Conservation (phyloP, 2,329 filamentous ascomycete species). For the Colletotrichum zoysiae region DNA sequence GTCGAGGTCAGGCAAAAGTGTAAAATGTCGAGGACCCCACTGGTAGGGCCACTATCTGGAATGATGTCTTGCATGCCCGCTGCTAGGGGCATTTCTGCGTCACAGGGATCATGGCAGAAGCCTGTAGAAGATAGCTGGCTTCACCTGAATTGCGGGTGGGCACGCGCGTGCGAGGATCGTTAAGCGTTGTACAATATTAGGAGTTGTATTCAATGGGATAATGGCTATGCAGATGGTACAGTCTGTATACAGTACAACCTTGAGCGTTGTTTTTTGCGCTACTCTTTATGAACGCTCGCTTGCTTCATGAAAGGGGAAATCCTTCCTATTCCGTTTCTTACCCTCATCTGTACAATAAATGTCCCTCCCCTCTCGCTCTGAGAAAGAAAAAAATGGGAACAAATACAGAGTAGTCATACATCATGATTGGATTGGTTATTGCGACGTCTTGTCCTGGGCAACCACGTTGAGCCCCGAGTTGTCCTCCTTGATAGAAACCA, state of each 20-base stretch:
- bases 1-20: neutral
- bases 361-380: too few species aligned
- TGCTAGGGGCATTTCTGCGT: conserved; percentile 19
- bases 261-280: conserved; percentile 3
- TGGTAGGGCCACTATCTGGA: neutral
- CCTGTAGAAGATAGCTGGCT: conserved; percentile 23
- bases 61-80: neutral
- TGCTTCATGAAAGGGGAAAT: conserved; percentile 28
- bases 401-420: conserved; percentile 8
- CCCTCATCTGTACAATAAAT: conserved; percentile 1
- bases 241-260: conserved; percentile 1
- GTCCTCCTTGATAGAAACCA: conserved; percentile 75
- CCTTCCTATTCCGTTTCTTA: neutral
- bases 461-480: conserved; percentile 68
- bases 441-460: conserved; percentile 13
- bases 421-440: conserved; percentile 4
- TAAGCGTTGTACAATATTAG: neutral
- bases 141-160: conserved; percentile 16
- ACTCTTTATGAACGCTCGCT: neutral
- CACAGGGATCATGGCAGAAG: conserved; percentile 34
- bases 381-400: neutral
- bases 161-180: conserved; percentile 12
- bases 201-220: neutral
- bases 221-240: neutral
- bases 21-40: neutral